Percentiles rank a stretch among this genome's conserved stretches.
These are phyloP conservation scores for Stellera chamaejasme DNA, from an alignment of 345 rosid species.

Conservation along the genomic window DNA sequence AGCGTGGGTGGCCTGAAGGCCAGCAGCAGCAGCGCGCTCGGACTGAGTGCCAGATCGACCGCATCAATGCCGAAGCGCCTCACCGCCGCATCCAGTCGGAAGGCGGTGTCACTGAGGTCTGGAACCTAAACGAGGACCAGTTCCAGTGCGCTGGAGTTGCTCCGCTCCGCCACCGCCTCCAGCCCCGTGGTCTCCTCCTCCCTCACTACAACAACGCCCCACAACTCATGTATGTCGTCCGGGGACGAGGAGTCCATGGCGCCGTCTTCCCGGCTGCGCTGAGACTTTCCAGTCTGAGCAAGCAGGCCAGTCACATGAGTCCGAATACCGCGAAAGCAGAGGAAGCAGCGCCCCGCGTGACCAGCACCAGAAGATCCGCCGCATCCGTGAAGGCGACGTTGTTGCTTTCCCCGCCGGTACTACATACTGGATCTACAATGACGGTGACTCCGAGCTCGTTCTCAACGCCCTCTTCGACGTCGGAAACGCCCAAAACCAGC, in stretches of 20 bases:
- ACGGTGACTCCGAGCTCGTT: constrained; percentile 22
- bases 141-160: constrained; percentile 38
- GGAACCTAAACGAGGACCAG: constrained; percentile 31
- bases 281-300: constrained; percentile 8
- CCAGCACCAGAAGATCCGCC: constrained; percentile 20
- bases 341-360: not conserved
- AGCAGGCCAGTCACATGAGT: not conserved
- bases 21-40: constrained; percentile 13
- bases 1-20: constrained; percentile 13
- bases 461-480: constrained; percentile 20
- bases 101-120: constrained; percentile 34
- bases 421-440: constrained; percentile 35
- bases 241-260: constrained; percentile 24
- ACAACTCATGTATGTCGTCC: constrained; percentile 28
- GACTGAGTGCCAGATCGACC: constrained; percentile 24
- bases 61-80: constrained; percentile 27
- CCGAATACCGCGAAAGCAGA: not conserved
- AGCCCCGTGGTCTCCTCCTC: constrained; percentile 26
- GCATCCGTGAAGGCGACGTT: constrained; percentile 27
- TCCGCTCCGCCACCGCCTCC: constrained; percentile 26
- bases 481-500: constrained; percentile 29
- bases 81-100: constrained; percentile 21
- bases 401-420: constrained; percentile 30
- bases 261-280: constrained; percentile 13
- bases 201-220: constrained; percentile 33